Evolutionary conservation across 1,284 basidiomycete species (phyloP), one percentile per base, ranked within the genome.

Genomic region (Pseudozyma flocculosa): DNA sequence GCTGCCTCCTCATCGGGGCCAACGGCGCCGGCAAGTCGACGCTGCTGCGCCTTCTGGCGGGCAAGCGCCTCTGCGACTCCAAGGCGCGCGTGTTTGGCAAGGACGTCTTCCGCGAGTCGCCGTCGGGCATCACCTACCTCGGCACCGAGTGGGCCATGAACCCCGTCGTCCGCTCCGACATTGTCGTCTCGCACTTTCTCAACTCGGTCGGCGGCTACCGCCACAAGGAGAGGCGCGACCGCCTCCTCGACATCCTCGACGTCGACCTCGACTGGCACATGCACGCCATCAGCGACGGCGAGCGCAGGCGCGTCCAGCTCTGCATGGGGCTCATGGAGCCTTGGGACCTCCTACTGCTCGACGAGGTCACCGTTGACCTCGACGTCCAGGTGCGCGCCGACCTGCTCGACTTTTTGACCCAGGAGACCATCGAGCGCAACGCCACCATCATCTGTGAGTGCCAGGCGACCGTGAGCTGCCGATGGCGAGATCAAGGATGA

Each of bases 291-390:
- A 93, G 90, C 17, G 95, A 99, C 76, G 95, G 95, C 40, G 95
- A 98, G 80, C 84, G 94, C 32, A 84, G 95, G 26, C 81, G 90
- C 2, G 92, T 98, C 4, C 95, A 99, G 79, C 86, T 98, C 22
- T 91, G 90, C 65, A 94, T 96, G 84, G 95, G 95, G 2, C 83
- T 99, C 22, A 98, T 99, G 95, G 84, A 84, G 22, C 87, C 90
- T 32, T 99, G 92, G 92, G 88, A 95, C 68, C 84, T 98, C 19
- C 81, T 99, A 4, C 82, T 98, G 4, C 84, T 98, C 9, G 94
- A 98, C 74, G 95, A 99, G 82, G 92, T 97, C 47, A 98, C 94
- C 0, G 95, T 98, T 30, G 95, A 99, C 78, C 82, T 99, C n/a
- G 95, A 99, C 71, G 93, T 97, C 7, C 85, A 97, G 37, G 95